Evolutionary conservation across 345 rosid species (phyloP).

Genomic region (Aegle marmelos): DNA sequence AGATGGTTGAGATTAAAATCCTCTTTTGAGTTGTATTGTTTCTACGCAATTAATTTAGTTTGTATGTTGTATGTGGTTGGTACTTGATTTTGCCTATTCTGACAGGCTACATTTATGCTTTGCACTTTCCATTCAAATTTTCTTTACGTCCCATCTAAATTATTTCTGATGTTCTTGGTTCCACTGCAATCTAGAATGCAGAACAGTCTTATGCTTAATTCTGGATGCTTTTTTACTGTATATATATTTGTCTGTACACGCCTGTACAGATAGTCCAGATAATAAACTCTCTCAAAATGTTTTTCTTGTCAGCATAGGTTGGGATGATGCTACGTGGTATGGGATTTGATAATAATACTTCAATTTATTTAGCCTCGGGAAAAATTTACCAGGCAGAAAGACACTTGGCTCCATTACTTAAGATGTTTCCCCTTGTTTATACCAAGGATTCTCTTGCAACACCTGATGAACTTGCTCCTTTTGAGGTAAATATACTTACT

Average conservation of each 20-base stretch:
- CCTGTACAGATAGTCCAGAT: constrained; percentile 12
- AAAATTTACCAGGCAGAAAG: constrained; percentile 62
- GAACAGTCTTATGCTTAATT: background rate
- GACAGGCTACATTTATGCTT: background rate
- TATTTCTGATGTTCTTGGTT: background rate
- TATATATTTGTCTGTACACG: background rate
- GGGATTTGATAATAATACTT: constrained; percentile 88
- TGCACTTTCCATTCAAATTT: background rate
- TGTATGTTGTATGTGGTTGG: background rate
- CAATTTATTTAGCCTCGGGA: constrained; percentile 88
- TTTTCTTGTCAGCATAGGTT: constrained; percentile 73
- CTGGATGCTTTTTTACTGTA: background rate
- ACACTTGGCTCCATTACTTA: constrained; percentile 61
- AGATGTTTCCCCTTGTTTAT: constrained; percentile 87
- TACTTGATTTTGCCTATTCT: background rate
- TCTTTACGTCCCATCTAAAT: background rate
- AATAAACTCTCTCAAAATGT: constrained; percentile 20
- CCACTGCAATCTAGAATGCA: background rate
- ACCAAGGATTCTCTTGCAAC: constrained; percentile 88
- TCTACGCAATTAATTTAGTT: background rate
- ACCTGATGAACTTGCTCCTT: constrained; percentile 79
- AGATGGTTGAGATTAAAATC: background rate
- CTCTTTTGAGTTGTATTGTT: background rate
- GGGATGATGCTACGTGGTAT: constrained; percentile 95
- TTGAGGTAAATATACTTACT: constrained; percentile 45